phyloP scores from a whole-genome alignment of 2,329 filamentous ascomycete genomes.

The Onygenales sp. region DNA sequence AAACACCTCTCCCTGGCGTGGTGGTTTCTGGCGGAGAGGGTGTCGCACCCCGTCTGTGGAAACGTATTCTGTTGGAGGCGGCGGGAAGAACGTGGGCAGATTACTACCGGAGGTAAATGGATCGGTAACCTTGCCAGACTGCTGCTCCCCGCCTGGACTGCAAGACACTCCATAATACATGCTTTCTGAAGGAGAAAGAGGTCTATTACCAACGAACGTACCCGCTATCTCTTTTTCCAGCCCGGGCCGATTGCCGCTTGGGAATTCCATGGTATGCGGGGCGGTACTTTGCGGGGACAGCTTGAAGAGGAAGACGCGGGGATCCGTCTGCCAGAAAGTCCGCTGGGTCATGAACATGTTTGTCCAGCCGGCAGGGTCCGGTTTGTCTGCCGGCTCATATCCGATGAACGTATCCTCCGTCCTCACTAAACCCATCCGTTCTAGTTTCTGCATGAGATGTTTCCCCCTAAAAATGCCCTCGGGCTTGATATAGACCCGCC shows the following conservation, averaged over 20 bases:
- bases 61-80: slow-evolving; percentile 69
- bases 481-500: slow-evolving; percentile 72
- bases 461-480: slow-evolving; percentile 82
- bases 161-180: background rate
- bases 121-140: slow-evolving; percentile 27
- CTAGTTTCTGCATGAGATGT: slow-evolving; percentile 79
- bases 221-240: slow-evolving; percentile 2
- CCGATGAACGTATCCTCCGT: slow-evolving; percentile 69
- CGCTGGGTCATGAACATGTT: slow-evolving; percentile 71
- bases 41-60: slow-evolving; percentile 73
- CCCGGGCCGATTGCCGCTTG: slow-evolving; percentile 36
- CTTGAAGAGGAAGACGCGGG: slow-evolving; percentile 71
- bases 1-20: slow-evolving; percentile 81
- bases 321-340: slow-evolving; percentile 88
- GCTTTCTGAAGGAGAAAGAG: background rate
- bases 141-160: background rate
- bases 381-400: slow-evolving; percentile 47
- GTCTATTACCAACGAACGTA: background rate
- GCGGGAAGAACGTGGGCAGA: slow-evolving; percentile 84
- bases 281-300: slow-evolving; percentile 55
- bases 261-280: slow-evolving; percentile 37
- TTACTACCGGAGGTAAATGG: slow-evolving; percentile 77
- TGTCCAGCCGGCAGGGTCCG: slow-evolving; percentile 55
- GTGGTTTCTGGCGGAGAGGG: slow-evolving; percentile 77
- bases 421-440: slow-evolving; percentile 80